These are phyloP conservation scores for Macroventuria anomochaeta DNA, from an alignment of 2,329 filamentous ascomycete genomes.

Conservation along the genomic window DNA sequence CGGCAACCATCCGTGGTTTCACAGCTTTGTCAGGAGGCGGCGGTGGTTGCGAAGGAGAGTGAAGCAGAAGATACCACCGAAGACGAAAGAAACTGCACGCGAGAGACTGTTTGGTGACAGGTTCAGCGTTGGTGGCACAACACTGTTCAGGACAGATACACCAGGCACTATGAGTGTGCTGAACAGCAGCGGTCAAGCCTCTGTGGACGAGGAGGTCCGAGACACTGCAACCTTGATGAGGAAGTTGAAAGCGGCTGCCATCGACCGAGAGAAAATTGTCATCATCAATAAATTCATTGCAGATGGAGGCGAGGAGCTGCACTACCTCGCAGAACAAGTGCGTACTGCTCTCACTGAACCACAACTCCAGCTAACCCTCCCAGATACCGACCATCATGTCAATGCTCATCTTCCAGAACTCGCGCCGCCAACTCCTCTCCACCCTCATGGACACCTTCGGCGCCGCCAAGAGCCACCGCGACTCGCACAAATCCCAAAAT, in stretches of 20 bases:
- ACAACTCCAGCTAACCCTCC: constrained; percentile 19
- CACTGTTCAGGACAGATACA: constrained; percentile 37
- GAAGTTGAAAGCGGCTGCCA: constrained; percentile 70
- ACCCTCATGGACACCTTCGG: constrained; percentile 67
- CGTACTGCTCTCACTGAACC: constrained; percentile 1
- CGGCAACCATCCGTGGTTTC: constrained; percentile 85
- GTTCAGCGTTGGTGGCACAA: constrained; percentile 50
- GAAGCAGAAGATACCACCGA: constrained; percentile 60
- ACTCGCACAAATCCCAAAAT: constrained; percentile 52
- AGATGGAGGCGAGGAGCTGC: constrained; percentile 73
- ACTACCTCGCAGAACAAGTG: constrained; percentile 71
- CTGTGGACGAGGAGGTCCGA: constrained; percentile 61
- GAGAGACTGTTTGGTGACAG: constrained; percentile 48
- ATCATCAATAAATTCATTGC: constrained; percentile 82
- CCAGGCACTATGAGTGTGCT: constrained; percentile 55
- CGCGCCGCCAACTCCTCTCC: constrained; percentile 76
- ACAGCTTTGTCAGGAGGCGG: constrained; percentile 88
- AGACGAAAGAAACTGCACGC: constrained; percentile 38
- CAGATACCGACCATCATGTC: constrained; percentile 57
- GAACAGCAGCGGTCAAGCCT: constrained; percentile 41
- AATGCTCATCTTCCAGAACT: constrained; percentile 87
- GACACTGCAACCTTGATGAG: constrained; percentile 73
- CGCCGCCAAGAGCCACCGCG: constrained; percentile 57
- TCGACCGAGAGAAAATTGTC: constrained; percentile 92
- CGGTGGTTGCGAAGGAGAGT: constrained; percentile 85